Base-by-base conservation (phyloP, 2,329 filamentous ascomycete species). In the Penicillium sp. region DNA sequence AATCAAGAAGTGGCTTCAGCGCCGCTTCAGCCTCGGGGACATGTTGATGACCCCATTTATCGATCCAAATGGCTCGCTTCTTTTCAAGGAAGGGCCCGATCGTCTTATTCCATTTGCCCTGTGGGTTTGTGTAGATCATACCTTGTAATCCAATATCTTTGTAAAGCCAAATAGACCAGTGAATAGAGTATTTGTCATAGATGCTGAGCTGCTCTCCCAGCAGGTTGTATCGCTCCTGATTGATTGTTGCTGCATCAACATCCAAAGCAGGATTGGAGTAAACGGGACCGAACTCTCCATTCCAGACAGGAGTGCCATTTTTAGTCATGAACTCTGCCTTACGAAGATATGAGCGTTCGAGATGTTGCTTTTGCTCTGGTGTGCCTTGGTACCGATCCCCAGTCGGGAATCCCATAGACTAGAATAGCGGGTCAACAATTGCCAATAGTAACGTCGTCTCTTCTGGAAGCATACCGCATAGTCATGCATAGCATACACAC, bases 121-220 rank as follows among this genome's bases (percentile, higher is more conserved):
- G 68, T 0, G 79, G 78, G 33, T 74, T 73, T 0, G 80, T 73
- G 58, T 82, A 79, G 0, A 82, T 73, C 82, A 85, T 84, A 6
- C 82, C 83, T 67, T 84, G 82, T 45, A 81, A 76, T 0, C 82
- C 81, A 39, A 85, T 79, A 56, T 85, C 82, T 66, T 85, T 85
- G 69, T 84, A 85, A 0, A 83, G 69, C 82, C 83, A 85, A 64
- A 87, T 87, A 14, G 74, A 81, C 85, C 84, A 87, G 52, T 77
- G 75, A 35, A 82, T 81, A 49, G 77, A 69, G 56, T 81, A 69
- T 67, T 80, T 78, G 52, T 80, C 78, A 65, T 85, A 85, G 43
- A 85, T 80, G 11, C 71, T 68, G 29, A 85, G 68, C 64, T 82
- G 80, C 16, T 77, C 75, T 13, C 76, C 75, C 4, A 82, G 72